Percentiles rank a stretch among this genome's conserved stretches.
Evolutionary conservation across 805 yeast species (phyloP).

Genomic region (Alloascoidea hylecoeti): DNA sequence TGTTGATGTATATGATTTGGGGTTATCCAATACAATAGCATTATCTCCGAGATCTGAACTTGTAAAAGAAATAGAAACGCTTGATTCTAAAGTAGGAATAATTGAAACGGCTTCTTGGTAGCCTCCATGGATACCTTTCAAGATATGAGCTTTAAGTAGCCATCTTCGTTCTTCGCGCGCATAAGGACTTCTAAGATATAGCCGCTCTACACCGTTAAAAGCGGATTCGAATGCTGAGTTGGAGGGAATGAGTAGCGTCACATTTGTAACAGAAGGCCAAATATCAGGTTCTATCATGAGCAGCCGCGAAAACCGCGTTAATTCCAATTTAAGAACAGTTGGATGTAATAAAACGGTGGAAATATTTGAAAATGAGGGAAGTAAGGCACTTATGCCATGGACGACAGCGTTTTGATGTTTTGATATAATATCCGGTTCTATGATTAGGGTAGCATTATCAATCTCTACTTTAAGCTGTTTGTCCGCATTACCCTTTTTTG

Average conservation of each 20-base stretch:
- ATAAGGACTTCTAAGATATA: slow-evolving; percentile 21
- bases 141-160: slow-evolving; percentile 26
- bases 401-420: slow-evolving; percentile 50
- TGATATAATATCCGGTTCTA: slow-evolving; percentile 45
- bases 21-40: slow-evolving; percentile 19
- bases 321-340: slow-evolving; percentile 4
- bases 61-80: slow-evolving; percentile 11
- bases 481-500: no score
- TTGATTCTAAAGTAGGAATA: slow-evolving; percentile 16
- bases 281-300: slow-evolving; percentile 8
- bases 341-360: slow-evolving; percentile 2
- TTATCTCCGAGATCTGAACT: slow-evolving; percentile 17
- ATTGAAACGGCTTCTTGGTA: slow-evolving; percentile 4
- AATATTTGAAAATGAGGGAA: slow-evolving; percentile 21
- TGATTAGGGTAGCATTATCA: slow-evolving; percentile 27
- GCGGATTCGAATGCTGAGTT: slow-evolving; percentile 20
- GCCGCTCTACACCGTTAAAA: slow-evolving; percentile 27
- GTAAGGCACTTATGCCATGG: slow-evolving; percentile 40
- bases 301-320: slow-evolving; percentile 3
- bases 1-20: slow-evolving; percentile 15
- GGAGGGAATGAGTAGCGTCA: slow-evolving; percentile 31
- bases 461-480: no score
- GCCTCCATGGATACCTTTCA: slow-evolving; percentile 22
- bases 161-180: slow-evolving; percentile 8
- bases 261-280: slow-evolving; percentile 15